Evolutionary conservation across 73 alveolate genomes (phyloP).

Genomic region (Tetrahymena malaccensis): DNA sequence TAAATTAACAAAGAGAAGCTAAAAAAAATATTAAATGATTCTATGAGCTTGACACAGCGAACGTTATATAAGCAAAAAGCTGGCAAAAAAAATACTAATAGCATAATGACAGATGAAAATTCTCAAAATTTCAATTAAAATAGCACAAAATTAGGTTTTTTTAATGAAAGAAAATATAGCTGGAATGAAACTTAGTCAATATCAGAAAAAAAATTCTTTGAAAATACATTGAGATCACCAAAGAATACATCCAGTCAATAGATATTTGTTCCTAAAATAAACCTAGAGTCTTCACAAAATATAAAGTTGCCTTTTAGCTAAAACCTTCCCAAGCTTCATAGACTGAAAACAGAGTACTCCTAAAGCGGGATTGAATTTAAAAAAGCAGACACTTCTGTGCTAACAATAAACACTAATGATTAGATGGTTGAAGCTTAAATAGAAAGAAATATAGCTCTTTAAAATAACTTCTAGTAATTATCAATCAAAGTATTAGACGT

Average conservation of each 20-base stretch:
- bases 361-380: background rate
- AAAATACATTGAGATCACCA: background rate
- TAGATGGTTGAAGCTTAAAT: background rate
- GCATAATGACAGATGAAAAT: background rate
- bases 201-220: background rate
- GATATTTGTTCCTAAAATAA: background rate
- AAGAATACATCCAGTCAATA: background rate
- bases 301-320: background rate
- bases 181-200: background rate
- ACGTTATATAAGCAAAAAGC: background rate
- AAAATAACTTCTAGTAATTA: background rate
- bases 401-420: background rate
- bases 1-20: background rate
- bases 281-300: background rate
- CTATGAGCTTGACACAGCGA: background rate
- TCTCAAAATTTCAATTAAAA: background rate
- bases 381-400: background rate
- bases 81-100: background rate
- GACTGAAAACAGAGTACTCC: background rate
- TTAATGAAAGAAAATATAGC: background rate
- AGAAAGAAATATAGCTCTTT: background rate
- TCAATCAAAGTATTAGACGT: background rate
- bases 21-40: background rate
- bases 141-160: background rate
- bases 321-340: background rate